Base-by-base conservation (phyloP, 768 basidiomycete species). In the Candolleomyces efflorescens region DNA sequence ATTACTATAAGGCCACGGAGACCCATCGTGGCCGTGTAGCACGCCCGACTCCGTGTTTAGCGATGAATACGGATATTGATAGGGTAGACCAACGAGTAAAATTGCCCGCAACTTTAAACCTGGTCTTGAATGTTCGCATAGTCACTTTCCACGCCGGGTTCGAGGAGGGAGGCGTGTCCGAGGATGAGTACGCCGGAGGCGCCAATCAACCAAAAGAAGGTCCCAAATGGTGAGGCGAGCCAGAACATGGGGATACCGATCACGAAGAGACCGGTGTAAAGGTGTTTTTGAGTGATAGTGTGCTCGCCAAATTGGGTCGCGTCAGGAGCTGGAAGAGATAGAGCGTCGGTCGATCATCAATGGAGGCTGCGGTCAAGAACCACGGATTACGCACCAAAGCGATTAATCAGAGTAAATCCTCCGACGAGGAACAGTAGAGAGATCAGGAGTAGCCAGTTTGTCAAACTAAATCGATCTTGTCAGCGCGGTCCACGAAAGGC, bases 81-180 rank as follows among this genome's bases (percentile, higher is more conserved):
- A 43, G 24, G 38, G 50, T 36, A 49, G 26, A 54, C 52, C 32
- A 49, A 51, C 43, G 9, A 18, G 13, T 20, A 22, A 13, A 38
- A 38, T 53, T 32, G 51, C 51, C 51, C 12, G 51, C 51, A 45
- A 52, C 60, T 61, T 73, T 74, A 87, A 50, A 89, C 88, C 36
- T 69, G 67, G 48, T 89, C 89, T 70, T 89, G 82, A n/a, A 93
- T 88, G 44, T 75, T 67, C 3, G 89, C 85, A 64, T 97, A 97
- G 70, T 96, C 94, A 74, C 89, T 91, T 75, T 98, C 96, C 54
- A 97, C 83, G 24, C 96, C 96, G 2, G 95, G 96, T 72, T 98
- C 96, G 61, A 98, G 85, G 61, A 98, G 60, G 56, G 82, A 82
- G 2, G 96, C 96, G 67, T 98, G 96, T 10, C 78, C 85, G 60